Base-by-base conservation (phyloP, 371 early-diverging fungal species). In the Syncephalastrum contaminatum region DNA sequence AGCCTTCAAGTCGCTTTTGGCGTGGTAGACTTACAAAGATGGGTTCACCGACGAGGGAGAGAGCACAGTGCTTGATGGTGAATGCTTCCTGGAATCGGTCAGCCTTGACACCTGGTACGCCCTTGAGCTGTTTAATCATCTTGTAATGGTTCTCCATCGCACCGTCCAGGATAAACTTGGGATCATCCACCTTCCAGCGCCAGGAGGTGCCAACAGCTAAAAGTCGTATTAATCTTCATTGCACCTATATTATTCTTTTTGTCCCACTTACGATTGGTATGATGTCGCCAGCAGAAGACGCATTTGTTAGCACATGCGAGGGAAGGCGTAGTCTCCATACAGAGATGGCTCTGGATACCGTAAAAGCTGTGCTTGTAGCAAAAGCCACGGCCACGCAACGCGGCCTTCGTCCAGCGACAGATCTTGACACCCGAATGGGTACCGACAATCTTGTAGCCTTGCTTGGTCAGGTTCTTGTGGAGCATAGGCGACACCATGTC, bases 231-330 rank as follows among this genome's bases (percentile, higher is more conserved):
- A 30, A 10, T 25, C 25, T 25, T 7, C 25, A 25, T 25, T 25
- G 0, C 25, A 25, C 25, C 25, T 7, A 25, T 5, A 24, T 5
- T 25, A 25, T 25, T 25, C 5, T 25, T 25, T 5, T 25, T 25
- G 36, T 30, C 36, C 12, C 36, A 30, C 36, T 30, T 30, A 30
- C 36, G 60, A 57, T 91, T 91, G 14, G 89, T 90, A 40, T 90
- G 89, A 64, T 88, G 89, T 60, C 90, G 74, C 90, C 90, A 91
- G 58, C 90, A 89, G 62, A 88, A 90, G 3, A 88, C 88, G 62
- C 89, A 92, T 60, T 89, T 89, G 69, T 92, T 92, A 15, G 89
- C 88, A 59, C 92, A 92, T 12, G 92, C 90, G 46, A 92, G 65
- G 2, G 85, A 82, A 16, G 88, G 88, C 0, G 86, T 88, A 1